Percentiles rank a stretch among this genome's conserved stretches.
These are phyloP conservation scores for Puccinia hordei DNA, from an alignment of 1,284 basidiomycete genomes.

Conservation along the genomic window DNA sequence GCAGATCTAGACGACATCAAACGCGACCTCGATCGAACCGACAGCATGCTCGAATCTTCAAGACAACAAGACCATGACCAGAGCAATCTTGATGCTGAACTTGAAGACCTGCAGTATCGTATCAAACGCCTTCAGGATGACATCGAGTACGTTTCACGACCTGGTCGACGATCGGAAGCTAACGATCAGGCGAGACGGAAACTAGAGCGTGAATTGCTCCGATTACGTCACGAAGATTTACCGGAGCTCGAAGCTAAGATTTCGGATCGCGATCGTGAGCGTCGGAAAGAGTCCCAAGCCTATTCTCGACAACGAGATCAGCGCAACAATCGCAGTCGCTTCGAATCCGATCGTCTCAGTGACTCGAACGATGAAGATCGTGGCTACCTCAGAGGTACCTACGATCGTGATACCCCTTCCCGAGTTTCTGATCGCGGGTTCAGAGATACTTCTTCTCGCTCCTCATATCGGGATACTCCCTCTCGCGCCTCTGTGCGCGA, in stretches of 20 bases:
- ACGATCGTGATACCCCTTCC: slow-evolving; percentile 57
- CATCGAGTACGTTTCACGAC: slow-evolving; percentile 79
- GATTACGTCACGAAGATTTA: slow-evolving; percentile 84
- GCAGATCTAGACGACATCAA: slow-evolving; percentile 82
- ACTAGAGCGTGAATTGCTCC: slow-evolving; percentile 83
- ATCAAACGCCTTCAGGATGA: slow-evolving; percentile 90
- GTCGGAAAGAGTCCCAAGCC: slow-evolving; percentile 67
- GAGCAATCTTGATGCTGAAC: slow-evolving; percentile 82
- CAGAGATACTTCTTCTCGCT: slow-evolving; percentile 58
- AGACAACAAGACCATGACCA: slow-evolving; percentile 75
- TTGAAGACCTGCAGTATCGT: slow-evolving; percentile 81
- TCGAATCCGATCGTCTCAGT: slow-evolving; percentile 59
- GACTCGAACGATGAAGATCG: slow-evolving; percentile 46
- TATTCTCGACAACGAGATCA: slow-evolving; percentile 73
- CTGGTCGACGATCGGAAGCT: slow-evolving; percentile 71
- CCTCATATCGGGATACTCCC: slow-evolving; percentile 57
- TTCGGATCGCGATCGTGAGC: slow-evolving; percentile 77
- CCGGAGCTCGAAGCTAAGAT: slow-evolving; percentile 87
- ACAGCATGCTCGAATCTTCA: slow-evolving; percentile 76
- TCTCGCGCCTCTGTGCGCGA: slow-evolving; percentile 60
- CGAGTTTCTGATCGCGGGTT: slow-evolving; percentile 21
- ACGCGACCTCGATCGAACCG: slow-evolving; percentile 77
- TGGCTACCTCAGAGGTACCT: slow-evolving; percentile 61
- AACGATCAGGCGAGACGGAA: slow-evolving; percentile 84
- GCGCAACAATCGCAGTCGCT: slow-evolving; percentile 68